Percentiles rank a stretch among this genome's conserved stretches.
Evolutionary conservation across 306 rosid species (phyloP).

Genomic region (Cucumis hystrix): DNA sequence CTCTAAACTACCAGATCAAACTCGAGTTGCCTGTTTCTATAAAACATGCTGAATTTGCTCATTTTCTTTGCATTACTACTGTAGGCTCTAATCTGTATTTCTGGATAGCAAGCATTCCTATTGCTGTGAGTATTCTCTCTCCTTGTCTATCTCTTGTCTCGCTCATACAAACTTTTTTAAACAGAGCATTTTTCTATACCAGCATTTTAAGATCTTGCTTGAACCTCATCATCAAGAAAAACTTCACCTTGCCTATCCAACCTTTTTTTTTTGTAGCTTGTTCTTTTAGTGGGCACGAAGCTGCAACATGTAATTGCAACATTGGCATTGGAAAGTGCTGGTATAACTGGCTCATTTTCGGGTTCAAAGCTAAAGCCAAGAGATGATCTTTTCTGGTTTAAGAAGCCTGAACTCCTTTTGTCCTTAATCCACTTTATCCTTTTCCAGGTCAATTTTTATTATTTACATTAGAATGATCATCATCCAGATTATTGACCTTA

Average conservation of each 20-base stretch:
- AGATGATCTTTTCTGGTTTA: conserved; percentile 96
- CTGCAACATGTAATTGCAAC: conserved; percentile 89
- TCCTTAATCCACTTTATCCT: conserved; percentile 89
- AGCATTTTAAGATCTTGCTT: not conserved
- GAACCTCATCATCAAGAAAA: not conserved
- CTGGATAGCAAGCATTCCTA: conserved; percentile 92
- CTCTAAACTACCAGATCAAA: not conserved
- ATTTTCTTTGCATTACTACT: conserved; percentile 7
- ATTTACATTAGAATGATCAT: not conserved
- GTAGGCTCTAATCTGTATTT: conserved; percentile 93
- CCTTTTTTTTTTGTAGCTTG: conserved; percentile 37
- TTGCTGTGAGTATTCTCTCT: conserved; percentile 38
- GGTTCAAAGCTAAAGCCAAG: conserved; percentile 76
- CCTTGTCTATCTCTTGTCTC: no score
- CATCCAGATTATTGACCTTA: not conserved
- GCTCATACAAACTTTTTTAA: not conserved
- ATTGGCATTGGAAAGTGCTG: conserved; percentile 76
- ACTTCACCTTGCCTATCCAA: no score
- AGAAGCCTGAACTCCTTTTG: conserved; percentile 74
- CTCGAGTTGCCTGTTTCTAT: not conserved
- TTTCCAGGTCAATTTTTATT: conserved; percentile 53
- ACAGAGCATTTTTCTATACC: no score
- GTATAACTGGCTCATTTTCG: conserved; percentile 35
- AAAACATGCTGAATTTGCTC: not conserved
- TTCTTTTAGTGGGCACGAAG: conserved; percentile 84